Base-by-base conservation (phyloP, 2,329 filamentous ascomycete species). In the Fusarium udum region DNA sequence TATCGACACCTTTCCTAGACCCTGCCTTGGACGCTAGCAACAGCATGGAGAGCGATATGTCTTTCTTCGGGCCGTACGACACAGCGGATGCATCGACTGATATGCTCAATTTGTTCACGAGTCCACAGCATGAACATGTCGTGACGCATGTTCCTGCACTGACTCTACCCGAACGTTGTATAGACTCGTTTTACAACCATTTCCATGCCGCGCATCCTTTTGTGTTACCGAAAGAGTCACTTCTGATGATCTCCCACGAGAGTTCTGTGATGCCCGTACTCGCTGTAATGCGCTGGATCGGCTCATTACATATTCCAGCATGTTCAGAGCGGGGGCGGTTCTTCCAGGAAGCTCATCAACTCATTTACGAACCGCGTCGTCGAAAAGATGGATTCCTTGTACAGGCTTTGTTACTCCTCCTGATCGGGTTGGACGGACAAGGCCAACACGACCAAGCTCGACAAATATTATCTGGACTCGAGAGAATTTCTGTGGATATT, bases 361-460 rank as follows among this genome's bases (percentile, higher is more conserved):
- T 87, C 4, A 81, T 86, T 6, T 86, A 89, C 72, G 82, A 85
- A 42, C 83, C 85, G 2, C 80, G 82, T 8, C 83, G 84, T 4
- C 79, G 83, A 8, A 85, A 85, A 62, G 88, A 91, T 68, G 89
- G 87, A 0, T 93, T 90, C 78, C 84, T 91, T 8, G 90, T 97
- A 1, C 95, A 97, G 82, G 91, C 93, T 7, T 86, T 96, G 79
- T 83, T 97, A 49, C 85, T 97, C 8, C 88, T 94, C 61, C 87
- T 94, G 28, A 91, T 97, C 71, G 91, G 91, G 0, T 85, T 97
- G 13, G 93, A 97, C 79, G 93, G 93, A 10, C 90, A 89, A 72
- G 92, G 92, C 77, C 88, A 95, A 73, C 90, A 92, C 48, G 87
- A 90, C 32, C 90, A 90, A 78, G 92, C 93, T 1, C 86, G 90